Evolutionary conservation across 352 stramenopile genomes (phyloP).

Genomic region (Lagenidium sp.): DNA sequence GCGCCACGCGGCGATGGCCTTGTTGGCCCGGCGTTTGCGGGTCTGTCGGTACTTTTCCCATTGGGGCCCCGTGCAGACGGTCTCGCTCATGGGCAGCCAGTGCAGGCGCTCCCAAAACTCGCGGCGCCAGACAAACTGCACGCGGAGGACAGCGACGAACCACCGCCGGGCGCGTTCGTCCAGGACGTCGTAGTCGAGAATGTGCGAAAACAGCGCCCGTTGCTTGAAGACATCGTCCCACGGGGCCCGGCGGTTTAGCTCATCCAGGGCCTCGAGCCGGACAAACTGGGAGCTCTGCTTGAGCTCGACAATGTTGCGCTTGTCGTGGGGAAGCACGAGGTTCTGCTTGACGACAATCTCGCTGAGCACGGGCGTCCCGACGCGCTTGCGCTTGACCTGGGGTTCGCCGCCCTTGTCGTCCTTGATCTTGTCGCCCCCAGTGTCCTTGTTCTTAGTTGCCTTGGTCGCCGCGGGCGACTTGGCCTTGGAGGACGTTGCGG

Average conservation of each 20-base stretch:
- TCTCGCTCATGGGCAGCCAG: constrained; percentile 37
- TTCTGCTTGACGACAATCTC: constrained; percentile 26
- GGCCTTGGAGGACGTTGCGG: neutral
- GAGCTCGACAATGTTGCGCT: constrained; percentile 28
- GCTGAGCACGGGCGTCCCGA: neutral
- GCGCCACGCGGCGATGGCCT: constrained; percentile 25
- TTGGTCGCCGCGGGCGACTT: neutral
- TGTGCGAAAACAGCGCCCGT: constrained; percentile 17
- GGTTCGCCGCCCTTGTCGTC: neutral
- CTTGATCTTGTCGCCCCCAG: neutral
- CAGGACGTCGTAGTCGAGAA: constrained; percentile 18
- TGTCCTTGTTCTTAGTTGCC: neutral
- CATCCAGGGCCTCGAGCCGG: constrained; percentile 12
- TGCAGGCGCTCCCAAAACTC: constrained; percentile 41
- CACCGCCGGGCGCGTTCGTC: constrained; percentile 16
- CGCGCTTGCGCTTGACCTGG: constrained; percentile 6
- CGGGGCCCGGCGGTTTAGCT: constrained; percentile 16
- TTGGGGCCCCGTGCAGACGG: constrained; percentile 18
- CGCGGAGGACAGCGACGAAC: constrained; percentile 23
- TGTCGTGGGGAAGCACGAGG: constrained; percentile 23
- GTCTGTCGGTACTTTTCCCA: constrained; percentile 34
- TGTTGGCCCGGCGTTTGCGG: constrained; percentile 24
- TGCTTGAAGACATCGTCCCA: constrained; percentile 34
- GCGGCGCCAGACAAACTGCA: constrained; percentile 31
- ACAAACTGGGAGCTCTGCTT: constrained; percentile 28